Base-by-base conservation (phyloP, 257 asterid genomes). In the Parsonsia alboflavescens region DNA sequence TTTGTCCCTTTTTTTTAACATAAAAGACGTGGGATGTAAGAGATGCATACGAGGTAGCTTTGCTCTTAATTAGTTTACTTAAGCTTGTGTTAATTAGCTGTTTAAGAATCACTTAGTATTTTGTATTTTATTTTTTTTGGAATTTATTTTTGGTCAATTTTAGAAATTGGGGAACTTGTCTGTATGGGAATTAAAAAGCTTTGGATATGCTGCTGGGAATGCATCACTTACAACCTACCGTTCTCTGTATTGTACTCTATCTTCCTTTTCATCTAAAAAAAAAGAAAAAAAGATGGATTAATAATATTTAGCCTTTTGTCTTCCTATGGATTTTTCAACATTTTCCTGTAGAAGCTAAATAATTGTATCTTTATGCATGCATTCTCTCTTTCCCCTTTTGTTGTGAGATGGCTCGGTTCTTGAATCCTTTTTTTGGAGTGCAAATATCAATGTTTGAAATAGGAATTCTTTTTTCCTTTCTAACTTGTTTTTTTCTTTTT, bases 1-100 rank as follows among this genome's bases (percentile, higher is more conserved):
- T 12, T 46, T 50, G 15, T 54, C 63, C 69, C 54, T 76, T 41
- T 36, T 45, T 36, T 42, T 11, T 33, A n/a, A 39, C 67, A 71
- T 54, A 57, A 78, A 41, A 73, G 17, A 83, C 49, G 72, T 84
- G 86, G 85, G 88, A 79, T 84, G 88, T 84, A 84, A 84, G 88
- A 80, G 78, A 84, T 79, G 88, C 88, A 84, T 84, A 80, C 88
- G 74, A 84, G 84, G 88, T 64, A 77, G 86, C 76, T 79, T 48
- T 68, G 68, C 10, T 65, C 11, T 73, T 48, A 33, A n/a, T n/a
- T n/a, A n/a, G n/a, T n/a, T n/a, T n/a, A n/a, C n/a, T 33, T 36
- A 68, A 36, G 26, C 11, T 54, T 19, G 61, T 70, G 21, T 72
- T 68, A 39, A 6, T 72, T 68, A 39, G 6, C 12, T 54, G 58